These are phyloP conservation scores for Alectoria sarmentosa DNA, from an alignment of 495 filamentous ascomycete species.

Conservation along the genomic window DNA sequence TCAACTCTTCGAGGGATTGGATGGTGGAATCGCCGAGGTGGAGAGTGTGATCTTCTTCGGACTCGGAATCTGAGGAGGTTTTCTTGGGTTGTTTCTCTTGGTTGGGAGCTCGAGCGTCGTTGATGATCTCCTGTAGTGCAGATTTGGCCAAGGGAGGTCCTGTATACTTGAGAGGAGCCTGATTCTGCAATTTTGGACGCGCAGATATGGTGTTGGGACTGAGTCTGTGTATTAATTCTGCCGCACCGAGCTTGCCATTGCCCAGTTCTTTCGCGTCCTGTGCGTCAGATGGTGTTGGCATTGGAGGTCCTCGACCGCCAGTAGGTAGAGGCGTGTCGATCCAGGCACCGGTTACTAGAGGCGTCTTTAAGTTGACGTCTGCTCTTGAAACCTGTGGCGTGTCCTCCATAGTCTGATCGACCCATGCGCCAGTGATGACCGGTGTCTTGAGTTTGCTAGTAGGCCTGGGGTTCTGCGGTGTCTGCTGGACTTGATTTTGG, in stretches of 20 bases:
- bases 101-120: conserved; percentile 32
- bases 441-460: conserved; percentile 33
- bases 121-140: conserved; percentile 46
- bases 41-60: conserved; percentile 35
- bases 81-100: conserved; percentile 26
- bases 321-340: conserved; percentile 47
- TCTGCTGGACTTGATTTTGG: conserved; percentile 11
- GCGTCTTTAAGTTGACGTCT: conserved; percentile 35
- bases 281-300: conserved; percentile 16
- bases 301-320: conserved; percentile 21
- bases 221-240: conserved; percentile 24
- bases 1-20: conserved; percentile 52
- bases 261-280: conserved; percentile 20
- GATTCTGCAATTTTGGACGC: conserved; percentile 15
- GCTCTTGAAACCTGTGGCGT: conserved; percentile 17
- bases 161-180: conserved; percentile 21
- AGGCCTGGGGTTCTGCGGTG: conserved; percentile 11
- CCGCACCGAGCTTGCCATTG: conserved; percentile 16
- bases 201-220: conserved; percentile 18
- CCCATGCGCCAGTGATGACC: conserved; percentile 41
- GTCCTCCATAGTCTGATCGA: conserved; percentile 33
- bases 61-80: conserved; percentile 10
- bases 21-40: conserved; percentile 54
- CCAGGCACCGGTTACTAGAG: conserved; percentile 45
- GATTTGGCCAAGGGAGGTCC: conserved; percentile 43